Evolutionary conservation across 495 filamentous ascomycete species (phyloP).

Genomic region (Articulospora tetracladia): DNA sequence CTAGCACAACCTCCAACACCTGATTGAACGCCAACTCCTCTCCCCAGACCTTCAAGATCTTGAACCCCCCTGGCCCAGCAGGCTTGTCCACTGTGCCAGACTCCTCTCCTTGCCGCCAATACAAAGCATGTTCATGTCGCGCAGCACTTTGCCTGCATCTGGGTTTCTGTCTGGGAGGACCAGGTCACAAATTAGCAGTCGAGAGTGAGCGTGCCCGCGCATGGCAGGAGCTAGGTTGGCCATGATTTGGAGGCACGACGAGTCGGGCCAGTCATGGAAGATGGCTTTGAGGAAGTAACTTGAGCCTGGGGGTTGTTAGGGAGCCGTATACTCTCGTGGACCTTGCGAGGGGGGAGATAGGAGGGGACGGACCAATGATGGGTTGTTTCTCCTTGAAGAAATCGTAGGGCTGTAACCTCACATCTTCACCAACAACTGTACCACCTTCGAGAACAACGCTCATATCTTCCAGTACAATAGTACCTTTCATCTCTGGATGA

Average conservation of each 20-base stretch:
- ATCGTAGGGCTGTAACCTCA: conserved; percentile 8
- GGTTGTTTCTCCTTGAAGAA: conserved; percentile 16
- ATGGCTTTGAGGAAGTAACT: conserved; percentile 14
- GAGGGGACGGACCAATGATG: conserved; percentile 6
- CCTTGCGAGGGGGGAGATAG: too few relatives aligned
- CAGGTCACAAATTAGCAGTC: conserved; percentile 8
- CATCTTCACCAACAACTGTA: background rate
- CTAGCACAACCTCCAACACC: conserved; percentile 5
- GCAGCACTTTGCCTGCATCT: background rate
- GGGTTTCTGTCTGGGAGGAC: conserved; percentile 5
- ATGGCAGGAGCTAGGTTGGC: conserved; percentile 7
- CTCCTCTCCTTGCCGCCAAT: conserved; percentile 9
- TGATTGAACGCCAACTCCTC: background rate
- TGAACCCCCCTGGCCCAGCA: conserved; percentile 5
- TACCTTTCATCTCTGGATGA: conserved; percentile 7
- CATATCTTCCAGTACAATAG: conserved; percentile 5
- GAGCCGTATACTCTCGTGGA: too few relatives aligned
- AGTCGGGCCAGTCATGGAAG: conserved; percentile 12
- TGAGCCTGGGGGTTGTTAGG: background rate
- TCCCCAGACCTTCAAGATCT: conserved; percentile 6
- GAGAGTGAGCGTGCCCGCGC: background rate
- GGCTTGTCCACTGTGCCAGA: background rate
- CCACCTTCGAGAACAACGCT: conserved; percentile 4
- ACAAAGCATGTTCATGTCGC: conserved; percentile 8
- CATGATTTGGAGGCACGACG: conserved; percentile 8